phyloP scores from a whole-genome alignment of 1,284 basidiomycete genomes.

The Tylopilus sp. region DNA sequence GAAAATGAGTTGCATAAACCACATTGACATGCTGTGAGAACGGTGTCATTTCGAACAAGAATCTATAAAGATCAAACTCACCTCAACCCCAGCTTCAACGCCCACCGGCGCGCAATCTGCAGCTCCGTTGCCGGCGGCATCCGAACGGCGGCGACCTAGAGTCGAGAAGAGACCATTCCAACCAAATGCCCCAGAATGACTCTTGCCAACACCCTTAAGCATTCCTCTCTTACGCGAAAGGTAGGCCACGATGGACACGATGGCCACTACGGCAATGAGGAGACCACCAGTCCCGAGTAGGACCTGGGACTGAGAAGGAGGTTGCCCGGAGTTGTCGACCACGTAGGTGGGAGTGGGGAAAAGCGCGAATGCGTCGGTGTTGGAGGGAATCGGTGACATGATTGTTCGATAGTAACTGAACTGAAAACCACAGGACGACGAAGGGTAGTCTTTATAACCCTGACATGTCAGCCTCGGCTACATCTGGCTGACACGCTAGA shows the following conservation, averaged over 20 bases:
- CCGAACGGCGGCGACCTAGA: no score
- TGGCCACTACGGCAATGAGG: neutral
- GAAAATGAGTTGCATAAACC: constrained; percentile 9
- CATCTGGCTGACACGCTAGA: neutral
- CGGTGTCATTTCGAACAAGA: neutral
- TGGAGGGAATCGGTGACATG: constrained; percentile 9
- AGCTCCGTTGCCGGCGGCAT: no score
- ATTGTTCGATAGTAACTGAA: neutral
- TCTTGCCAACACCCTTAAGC: neutral
- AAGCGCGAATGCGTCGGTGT: neutral
- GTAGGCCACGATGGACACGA: neutral
- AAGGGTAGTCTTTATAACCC: neutral
- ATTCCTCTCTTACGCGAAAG: neutral
- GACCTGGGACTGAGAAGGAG: neutral
- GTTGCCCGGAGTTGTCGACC: neutral
- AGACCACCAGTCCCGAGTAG: constrained; percentile 1
- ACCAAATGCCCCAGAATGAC: neutral
- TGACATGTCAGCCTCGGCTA: constrained; percentile 4
- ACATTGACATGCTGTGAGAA: neutral
- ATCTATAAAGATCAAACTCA: neutral
- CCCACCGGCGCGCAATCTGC: no score
- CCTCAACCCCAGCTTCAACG: neutral
- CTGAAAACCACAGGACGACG: neutral
- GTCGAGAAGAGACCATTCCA: no score
- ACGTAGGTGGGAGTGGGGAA: neutral